Conservation (phyloP, 805 yeast genomes). For the Ogataea pilisensis region DNA sequence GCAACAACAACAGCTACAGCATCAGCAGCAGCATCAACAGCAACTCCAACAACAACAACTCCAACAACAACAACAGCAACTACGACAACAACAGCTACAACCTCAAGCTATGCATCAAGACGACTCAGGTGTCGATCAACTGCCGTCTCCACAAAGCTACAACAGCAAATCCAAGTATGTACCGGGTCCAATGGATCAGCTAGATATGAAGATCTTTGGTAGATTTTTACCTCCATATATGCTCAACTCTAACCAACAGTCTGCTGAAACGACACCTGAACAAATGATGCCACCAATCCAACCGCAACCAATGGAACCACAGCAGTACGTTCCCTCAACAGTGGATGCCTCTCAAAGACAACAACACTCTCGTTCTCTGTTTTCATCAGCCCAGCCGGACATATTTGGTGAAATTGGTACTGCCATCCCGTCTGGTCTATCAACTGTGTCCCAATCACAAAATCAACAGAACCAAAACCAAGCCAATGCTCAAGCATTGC, state of each 20-base stretch:
- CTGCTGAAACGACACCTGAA: conserved; percentile 13
- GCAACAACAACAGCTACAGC: conserved; percentile 4
- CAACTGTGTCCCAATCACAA: conserved; percentile 26
- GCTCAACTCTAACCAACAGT: conserved; percentile 37
- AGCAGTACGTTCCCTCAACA: neutral
- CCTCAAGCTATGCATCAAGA: conserved; percentile 1
- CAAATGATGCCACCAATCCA: conserved; percentile 3
- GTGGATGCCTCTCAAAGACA: neutral
- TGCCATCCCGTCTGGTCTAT: conserved; percentile 31
- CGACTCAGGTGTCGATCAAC: neutral
- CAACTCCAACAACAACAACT: neutral
- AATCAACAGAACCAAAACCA: conserved; percentile 22
- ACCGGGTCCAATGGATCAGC: conserved; percentile 80
- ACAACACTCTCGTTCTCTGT: neutral
- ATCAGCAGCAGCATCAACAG: neutral
- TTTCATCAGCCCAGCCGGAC: conserved; percentile 1
- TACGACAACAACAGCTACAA: conserved; percentile 2
- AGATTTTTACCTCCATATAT: conserved; percentile 80
- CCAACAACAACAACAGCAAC: neutral
- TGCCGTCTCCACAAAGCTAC: conserved; percentile 1
- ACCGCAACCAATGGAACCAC: neutral
- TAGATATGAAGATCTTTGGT: conserved; percentile 84
- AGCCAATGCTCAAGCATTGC: conserved; percentile 29
- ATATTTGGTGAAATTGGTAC: conserved; percentile 14
- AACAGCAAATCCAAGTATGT: conserved; percentile 40